Conservation (phyloP, 305 asterid species). For the Rubia balearica region DNA sequence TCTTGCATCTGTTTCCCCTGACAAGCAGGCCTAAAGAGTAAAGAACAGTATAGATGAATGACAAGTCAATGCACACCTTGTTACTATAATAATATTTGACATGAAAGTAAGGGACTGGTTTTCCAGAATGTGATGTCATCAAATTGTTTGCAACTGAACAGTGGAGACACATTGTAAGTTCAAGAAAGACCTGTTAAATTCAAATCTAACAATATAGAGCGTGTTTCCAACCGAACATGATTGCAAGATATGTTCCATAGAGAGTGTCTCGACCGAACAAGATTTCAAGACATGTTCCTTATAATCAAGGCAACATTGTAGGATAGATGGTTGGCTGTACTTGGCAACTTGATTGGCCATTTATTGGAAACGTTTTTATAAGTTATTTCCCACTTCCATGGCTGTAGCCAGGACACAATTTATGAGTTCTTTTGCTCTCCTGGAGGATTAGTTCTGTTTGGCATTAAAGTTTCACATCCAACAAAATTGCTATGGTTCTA, state of each 20-base stretch:
- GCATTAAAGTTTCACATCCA: no score
- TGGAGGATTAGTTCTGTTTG: neutral
- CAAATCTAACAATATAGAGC: neutral
- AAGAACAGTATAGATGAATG: constrained; percentile 11
- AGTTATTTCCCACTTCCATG: neutral
- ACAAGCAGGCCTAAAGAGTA: neutral
- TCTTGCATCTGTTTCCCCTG: neutral
- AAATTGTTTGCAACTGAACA: neutral
- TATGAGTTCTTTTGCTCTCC: neutral
- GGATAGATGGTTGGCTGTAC: no score
- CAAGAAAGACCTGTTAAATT: neutral
- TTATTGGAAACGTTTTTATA: neutral
- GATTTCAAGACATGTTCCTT: neutral
- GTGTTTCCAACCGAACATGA: neutral
- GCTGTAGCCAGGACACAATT: neutral
- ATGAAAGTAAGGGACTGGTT: neutral
- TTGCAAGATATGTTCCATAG: neutral
- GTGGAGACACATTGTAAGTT: neutral
- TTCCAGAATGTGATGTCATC: neutral
- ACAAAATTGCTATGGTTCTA: neutral
- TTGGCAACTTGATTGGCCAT: neutral
- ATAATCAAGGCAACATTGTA: neutral
- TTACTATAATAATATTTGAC: neutral
- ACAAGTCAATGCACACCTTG: constrained; percentile 6
- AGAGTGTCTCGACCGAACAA: neutral